These are phyloP conservation scores for Starmerella apis DNA, from an alignment of 805 yeast genomes.

Conservation along the genomic window DNA sequence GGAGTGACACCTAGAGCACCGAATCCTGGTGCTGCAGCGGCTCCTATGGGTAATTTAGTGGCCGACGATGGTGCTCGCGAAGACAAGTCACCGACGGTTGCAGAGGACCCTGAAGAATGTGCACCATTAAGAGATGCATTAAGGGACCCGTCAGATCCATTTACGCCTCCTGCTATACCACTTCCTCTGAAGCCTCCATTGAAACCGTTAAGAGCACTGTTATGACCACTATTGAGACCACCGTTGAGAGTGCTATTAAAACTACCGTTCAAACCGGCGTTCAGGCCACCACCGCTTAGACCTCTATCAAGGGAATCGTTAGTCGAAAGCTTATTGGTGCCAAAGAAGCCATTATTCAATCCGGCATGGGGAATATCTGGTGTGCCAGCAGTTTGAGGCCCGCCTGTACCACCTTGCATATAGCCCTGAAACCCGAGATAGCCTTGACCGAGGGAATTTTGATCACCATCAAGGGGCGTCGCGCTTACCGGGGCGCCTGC, in stretches of 20 bases:
- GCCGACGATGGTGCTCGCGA: background rate
- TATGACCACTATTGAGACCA: background rate
- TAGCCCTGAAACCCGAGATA: background rate
- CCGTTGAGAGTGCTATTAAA: no score
- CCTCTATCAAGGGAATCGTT: background rate
- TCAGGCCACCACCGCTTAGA: background rate
- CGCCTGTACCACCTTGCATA: background rate
- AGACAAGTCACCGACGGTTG: background rate
- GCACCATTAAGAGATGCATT: no score
- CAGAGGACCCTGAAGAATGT: background rate
- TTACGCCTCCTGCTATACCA: background rate
- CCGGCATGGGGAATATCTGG: background rate
- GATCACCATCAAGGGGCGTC: background rate
- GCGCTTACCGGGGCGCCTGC: background rate
- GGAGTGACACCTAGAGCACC: background rate
- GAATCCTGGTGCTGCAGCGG: background rate
- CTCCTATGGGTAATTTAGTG: background rate
- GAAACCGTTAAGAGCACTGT: no score
- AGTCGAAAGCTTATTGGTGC: background rate
- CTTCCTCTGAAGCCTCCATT: background rate
- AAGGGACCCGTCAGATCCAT: no score
- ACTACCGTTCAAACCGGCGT: background rate
- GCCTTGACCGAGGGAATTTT: background rate
- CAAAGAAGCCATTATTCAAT: background rate
- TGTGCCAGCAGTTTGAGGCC: background rate